Percentiles rank a stretch among this genome's conserved stretches.
These are phyloP conservation scores for Moricandia arvensis DNA, from an alignment of 345 rosid genomes.

Conservation along the genomic window DNA sequence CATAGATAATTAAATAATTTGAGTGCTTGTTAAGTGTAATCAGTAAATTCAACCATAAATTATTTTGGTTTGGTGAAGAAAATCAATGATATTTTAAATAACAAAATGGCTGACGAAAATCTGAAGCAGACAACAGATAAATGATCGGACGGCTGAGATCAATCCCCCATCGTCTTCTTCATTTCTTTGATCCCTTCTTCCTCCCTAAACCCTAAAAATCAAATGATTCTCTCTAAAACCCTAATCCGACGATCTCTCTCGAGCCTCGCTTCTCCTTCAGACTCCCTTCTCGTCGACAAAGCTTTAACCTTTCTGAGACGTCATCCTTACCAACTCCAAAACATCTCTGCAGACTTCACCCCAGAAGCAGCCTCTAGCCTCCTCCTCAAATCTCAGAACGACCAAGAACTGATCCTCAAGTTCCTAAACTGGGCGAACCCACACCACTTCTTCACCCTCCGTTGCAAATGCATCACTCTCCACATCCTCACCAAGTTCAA, in stretches of 20 bases:
- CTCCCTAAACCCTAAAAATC: conserved; percentile 2
- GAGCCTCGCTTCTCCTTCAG: no score
- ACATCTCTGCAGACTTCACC: conserved; percentile 58
- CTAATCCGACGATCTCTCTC: no score
- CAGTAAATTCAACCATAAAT: no score
- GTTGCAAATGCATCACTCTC: conserved; percentile 67
- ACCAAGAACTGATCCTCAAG: conserved; percentile 50
- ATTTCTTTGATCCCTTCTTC: neutral
- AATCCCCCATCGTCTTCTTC: conserved; percentile 17
- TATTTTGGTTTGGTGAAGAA: no score
- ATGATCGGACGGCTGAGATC: conserved; percentile 22
- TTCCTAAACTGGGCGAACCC: conserved; percentile 72
- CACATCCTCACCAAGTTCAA: no score
- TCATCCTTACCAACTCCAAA: conserved; percentile 61
- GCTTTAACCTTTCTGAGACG: conserved; percentile 58
- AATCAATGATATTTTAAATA: neutral
- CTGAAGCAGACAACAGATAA: neutral
- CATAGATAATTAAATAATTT: no score
- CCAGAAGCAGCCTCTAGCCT: conserved; percentile 61
- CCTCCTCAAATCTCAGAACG: conserved; percentile 64
- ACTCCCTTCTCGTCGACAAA: conserved; percentile 52
- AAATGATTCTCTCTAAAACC: no score
- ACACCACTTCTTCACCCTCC: conserved; percentile 61
- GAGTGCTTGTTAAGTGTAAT: no score
- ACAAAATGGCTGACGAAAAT: neutral